A percentile compares a stretch with the other conserved stretches of the same genome.
Evolutionary conservation across 1,139 yeast genomes (phyloP).

Genomic region (Taphrina confusa): DNA sequence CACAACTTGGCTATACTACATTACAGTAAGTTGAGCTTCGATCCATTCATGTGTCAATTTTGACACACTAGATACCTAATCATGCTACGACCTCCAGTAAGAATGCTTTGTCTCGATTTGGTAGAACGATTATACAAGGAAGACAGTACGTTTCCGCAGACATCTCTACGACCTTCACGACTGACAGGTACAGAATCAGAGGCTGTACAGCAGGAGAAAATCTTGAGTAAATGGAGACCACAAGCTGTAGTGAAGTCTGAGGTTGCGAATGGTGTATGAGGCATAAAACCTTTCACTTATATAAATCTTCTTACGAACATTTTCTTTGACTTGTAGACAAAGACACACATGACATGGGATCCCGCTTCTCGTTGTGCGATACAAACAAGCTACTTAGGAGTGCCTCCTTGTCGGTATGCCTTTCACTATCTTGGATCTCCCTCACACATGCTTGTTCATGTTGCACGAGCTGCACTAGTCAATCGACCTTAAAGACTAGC

Average conservation of each 20-base stretch:
- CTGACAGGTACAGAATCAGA: slow-evolving; percentile 13
- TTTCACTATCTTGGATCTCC: too few relatives aligned
- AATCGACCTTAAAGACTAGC: too few relatives aligned
- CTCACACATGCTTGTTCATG: too few relatives aligned
- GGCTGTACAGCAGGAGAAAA: slow-evolving; percentile 22
- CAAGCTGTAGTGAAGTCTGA: slow-evolving; percentile 5
- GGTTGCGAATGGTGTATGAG: not conserved
- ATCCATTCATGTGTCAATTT: too few relatives aligned
- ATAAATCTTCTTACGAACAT: too few relatives aligned
- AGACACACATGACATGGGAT: too few relatives aligned
- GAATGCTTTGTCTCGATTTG: slow-evolving; percentile 63
- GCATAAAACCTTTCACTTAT: too few relatives aligned
- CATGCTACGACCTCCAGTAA: slow-evolving; percentile 88
- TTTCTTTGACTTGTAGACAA: too few relatives aligned
- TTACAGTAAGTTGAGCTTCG: slow-evolving; percentile 40
- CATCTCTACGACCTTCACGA: not conserved
- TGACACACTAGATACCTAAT: slow-evolving; percentile 52
- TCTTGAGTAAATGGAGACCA: slow-evolving; percentile 33
- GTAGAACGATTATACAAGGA: slow-evolving; percentile 57
- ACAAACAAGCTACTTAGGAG: too few relatives aligned
- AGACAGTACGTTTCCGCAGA: slow-evolving; percentile 41
- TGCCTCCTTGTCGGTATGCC: too few relatives aligned
- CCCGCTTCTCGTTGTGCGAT: too few relatives aligned
- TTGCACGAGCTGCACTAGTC: too few relatives aligned
- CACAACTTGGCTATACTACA: slow-evolving; percentile 59